Conservation (phyloP, 2,329 filamentous ascomycete species). For the Pyricularia sp. region DNA sequence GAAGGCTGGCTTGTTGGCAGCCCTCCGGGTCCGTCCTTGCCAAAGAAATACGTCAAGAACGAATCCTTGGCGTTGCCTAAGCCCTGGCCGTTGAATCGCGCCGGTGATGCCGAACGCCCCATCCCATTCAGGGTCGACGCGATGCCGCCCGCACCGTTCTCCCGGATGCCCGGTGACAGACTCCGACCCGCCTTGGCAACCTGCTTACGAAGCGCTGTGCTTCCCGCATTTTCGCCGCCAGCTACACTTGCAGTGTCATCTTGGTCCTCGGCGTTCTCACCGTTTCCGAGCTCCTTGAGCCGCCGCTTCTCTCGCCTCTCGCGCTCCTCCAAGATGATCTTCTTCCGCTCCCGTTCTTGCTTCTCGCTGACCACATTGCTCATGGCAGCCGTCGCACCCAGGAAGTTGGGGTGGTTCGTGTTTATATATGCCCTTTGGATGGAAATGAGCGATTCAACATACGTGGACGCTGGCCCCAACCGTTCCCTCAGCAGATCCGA, state of each 20-base stretch:
- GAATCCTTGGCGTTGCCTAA: constrained; percentile 64
- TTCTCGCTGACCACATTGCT: constrained; percentile 89
- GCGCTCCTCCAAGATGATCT: constrained; percentile 66
- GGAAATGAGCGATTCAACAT: constrained; percentile 92
- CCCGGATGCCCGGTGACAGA: constrained; percentile 68
- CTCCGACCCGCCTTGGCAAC: constrained; percentile 39
- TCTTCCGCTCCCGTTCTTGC: constrained; percentile 84
- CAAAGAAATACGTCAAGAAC: constrained; percentile 97
- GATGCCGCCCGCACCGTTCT: constrained; percentile 46
- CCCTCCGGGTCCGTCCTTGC: constrained; percentile 63
- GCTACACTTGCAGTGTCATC: constrained; percentile 39
- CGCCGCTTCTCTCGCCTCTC: constrained; percentile 74
- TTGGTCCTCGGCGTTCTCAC: constrained; percentile 52
- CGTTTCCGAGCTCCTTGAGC: constrained; percentile 78
- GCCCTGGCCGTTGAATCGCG: constrained; percentile 45
- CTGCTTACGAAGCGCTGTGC: constrained; percentile 43
- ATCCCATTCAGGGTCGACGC: constrained; percentile 53
- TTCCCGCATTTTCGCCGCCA: constrained; percentile 36
- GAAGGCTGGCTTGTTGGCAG: constrained; percentile 26
- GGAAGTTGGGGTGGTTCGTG: constrained; percentile 97
- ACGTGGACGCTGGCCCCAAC: constrained; percentile 74
- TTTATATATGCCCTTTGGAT: constrained; percentile 99
- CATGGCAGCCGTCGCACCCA: constrained; percentile 94
- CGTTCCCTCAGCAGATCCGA: constrained; percentile 89
- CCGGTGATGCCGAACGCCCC: constrained; percentile 45